Conservation (phyloP, 169 alveolate genomes). For the Pseudocohnilembus persalinus region DNA sequence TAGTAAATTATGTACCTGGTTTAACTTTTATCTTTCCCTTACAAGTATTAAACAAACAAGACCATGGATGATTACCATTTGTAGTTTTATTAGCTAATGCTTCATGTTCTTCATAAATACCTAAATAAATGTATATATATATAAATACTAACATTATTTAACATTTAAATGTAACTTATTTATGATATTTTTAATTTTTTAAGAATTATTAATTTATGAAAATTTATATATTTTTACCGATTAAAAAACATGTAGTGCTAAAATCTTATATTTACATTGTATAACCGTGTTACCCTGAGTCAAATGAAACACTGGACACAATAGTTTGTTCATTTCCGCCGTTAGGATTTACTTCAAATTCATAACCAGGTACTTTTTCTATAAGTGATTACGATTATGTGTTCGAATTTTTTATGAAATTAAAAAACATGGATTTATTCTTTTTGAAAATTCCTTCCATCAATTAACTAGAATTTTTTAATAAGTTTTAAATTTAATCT, state of each 20-base stretch:
- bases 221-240: neutral
- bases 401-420: neutral
- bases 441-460: neutral
- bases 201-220: too few species aligned
- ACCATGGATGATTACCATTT: neutral
- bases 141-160: neutral
- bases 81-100: neutral
- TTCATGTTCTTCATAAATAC: neutral
- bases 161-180: neutral
- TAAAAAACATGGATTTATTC: neutral
- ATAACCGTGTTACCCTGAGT: neutral
- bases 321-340: neutral
- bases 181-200: too few species aligned
- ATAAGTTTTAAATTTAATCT: too few species aligned
- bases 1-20: neutral
- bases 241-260: neutral
- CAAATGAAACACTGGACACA: neutral
- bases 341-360: neutral
- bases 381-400: neutral
- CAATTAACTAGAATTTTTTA: neutral
- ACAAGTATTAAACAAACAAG: neutral
- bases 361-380: neutral
- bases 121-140: neutral
- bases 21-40: neutral
- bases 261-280: neutral